Conservation (phyloP, 2,329 filamentous ascomycete species). For the Xylaria sp. region DNA sequence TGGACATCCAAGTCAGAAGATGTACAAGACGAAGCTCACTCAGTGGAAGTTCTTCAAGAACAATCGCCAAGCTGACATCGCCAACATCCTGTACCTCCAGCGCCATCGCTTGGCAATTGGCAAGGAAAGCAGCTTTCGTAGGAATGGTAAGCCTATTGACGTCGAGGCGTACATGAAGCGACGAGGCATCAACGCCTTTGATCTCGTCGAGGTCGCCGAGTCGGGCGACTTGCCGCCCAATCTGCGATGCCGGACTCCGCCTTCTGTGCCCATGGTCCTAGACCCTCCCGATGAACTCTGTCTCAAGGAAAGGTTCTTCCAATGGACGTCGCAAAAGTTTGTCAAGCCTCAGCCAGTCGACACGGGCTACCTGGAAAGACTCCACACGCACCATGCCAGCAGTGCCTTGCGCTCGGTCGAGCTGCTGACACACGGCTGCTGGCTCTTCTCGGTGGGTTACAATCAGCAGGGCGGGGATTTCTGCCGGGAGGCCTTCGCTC, state of each 20-base stretch:
- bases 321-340: constrained; percentile 29
- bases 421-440: constrained; percentile 32
- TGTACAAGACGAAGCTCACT: constrained; percentile 39
- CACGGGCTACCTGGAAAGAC: constrained; percentile 26
- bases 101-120: constrained; percentile 31
- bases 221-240: constrained; percentile 32
- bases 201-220: constrained; percentile 30
- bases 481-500: constrained; percentile 28
- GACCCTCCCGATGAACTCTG: constrained; percentile 30
- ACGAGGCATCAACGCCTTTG: constrained; percentile 32
- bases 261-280: constrained; percentile 22
- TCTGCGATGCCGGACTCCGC: constrained; percentile 33
- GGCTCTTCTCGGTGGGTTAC: constrained; percentile 31
- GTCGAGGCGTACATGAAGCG: constrained; percentile 34
- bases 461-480: constrained; percentile 29
- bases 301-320: constrained; percentile 33
- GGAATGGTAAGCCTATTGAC: constrained; percentile 34
- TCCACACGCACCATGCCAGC: constrained; percentile 31
- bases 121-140: constrained; percentile 33
- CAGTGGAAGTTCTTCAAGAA: constrained; percentile 40
- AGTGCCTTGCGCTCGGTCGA: constrained; percentile 30
- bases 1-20: constrained; percentile 30
- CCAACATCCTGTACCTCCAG: constrained; percentile 33
- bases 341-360: constrained; percentile 24
- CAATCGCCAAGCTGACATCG: constrained; percentile 35